Evolutionary conservation across 179 eudicot genomes (phyloP).

Genomic region (Silene vulgaris): DNA sequence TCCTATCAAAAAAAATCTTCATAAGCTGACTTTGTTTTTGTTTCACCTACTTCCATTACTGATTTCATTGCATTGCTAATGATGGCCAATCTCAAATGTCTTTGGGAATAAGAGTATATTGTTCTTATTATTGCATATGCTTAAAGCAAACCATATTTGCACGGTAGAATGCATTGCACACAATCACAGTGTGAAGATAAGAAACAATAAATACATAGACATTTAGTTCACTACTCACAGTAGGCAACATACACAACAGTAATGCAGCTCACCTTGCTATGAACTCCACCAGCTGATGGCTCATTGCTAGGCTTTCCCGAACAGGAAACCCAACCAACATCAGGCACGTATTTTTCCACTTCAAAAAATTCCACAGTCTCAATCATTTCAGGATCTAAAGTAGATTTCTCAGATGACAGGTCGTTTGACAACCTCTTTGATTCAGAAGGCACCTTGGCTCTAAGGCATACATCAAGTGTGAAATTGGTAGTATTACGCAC

Average conservation of each 20-base stretch:
- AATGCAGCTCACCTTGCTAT: slow-evolving; percentile 44
- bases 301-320: slow-evolving; percentile 30
- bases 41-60: neutral
- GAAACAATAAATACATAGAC: neutral
- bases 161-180: neutral
- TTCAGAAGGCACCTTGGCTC: slow-evolving; percentile 37
- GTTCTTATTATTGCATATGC: neutral
- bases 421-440: slow-evolving; percentile 31
- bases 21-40: neutral
- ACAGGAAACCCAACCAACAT: slow-evolving; percentile 55
- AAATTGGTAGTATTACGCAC: slow-evolving; percentile 72
- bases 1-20: neutral
- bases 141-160: slow-evolving; percentile 1
- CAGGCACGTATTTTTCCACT: slow-evolving; percentile 45
- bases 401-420: slow-evolving; percentile 30
- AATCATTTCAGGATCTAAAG: slow-evolving; percentile 29
- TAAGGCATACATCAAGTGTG: slow-evolving; percentile 69
- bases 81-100: neutral
- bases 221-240: slow-evolving; percentile 2
- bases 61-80: neutral
- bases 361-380: slow-evolving; percentile 71
- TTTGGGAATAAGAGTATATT: neutral
- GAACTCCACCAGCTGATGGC: slow-evolving; percentile 29
- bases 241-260: slow-evolving; percentile 8
- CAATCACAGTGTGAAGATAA: neutral